A percentile compares a stretch with the other conserved stretches of the same genome.
phyloP scores from a whole-genome alignment of 768 basidiomycete species.

The Russula abietina region DNA sequence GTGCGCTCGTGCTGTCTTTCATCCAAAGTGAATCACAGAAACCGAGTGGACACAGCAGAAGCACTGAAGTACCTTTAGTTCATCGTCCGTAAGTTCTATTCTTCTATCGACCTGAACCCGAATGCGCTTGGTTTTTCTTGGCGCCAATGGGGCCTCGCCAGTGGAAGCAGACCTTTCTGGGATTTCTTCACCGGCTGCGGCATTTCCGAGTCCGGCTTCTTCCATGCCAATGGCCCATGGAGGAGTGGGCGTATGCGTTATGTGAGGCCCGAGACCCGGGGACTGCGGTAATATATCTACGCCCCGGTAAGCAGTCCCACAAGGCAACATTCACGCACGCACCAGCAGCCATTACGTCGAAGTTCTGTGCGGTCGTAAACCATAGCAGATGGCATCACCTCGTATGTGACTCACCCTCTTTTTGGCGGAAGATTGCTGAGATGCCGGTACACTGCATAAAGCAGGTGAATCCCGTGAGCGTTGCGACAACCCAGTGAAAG shows the following conservation, averaged over 20 bases:
- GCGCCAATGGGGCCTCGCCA: neutral
- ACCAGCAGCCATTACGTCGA: slow-evolving; percentile 14
- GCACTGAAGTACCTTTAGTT: slow-evolving; percentile 52
- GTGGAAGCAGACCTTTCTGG: neutral
- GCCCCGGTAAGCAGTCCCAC: neutral
- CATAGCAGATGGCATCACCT: neutral
- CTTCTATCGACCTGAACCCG: slow-evolving; percentile 61
- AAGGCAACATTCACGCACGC: neutral
- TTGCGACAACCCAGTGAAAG: slow-evolving; percentile 12
- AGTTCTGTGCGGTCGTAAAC: slow-evolving; percentile 8
- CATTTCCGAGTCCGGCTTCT: neutral
- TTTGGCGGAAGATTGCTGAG: slow-evolving; percentile 2
- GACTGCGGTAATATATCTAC: slow-evolving; percentile 7
- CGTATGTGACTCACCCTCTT: slow-evolving; percentile 18
- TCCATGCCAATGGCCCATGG: slow-evolving; percentile 10
- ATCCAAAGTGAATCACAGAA: slow-evolving; percentile 27
- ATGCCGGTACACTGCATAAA: neutral
- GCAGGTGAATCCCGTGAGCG: neutral
- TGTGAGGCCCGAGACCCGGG: slow-evolving; percentile 1
- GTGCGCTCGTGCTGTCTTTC: slow-evolving; percentile 50
- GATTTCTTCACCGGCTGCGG: neutral
- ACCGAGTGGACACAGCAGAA: neutral
- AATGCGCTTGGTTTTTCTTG: slow-evolving; percentile 43
- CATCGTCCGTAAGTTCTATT: slow-evolving; percentile 78
- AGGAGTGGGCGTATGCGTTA: slow-evolving; percentile 16